Base-by-base conservation (phyloP, 2,329 filamentous ascomycete genomes). In the Apiospora kogelbergensis region DNA sequence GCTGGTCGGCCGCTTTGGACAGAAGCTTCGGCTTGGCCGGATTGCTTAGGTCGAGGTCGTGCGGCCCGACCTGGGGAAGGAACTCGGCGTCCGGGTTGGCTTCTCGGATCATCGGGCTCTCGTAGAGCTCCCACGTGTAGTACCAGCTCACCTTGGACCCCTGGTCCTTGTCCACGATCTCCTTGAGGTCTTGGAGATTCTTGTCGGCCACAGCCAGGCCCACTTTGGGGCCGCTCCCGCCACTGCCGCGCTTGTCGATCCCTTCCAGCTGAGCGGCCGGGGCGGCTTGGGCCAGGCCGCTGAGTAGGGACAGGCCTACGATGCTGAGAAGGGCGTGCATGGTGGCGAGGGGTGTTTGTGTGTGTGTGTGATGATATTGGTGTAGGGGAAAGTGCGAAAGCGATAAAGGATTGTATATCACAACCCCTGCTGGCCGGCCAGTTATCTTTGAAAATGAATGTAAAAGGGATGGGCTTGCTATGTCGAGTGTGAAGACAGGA, bases 81-180 rank as follows among this genome's bases (percentile, higher is more conserved):
- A 83, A 83, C 0, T 75, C 72, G 22, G 81, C 63, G 0, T 78
- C 73, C 0, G 72, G 71, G 67, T 72, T 71, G 13, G 71, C 45
- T 10, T 17, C 66, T 6, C 20, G 7, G 53, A 60, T 60, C 30
- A 37, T 30, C 17, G 17, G 17, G 60, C 46, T 65, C 22, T 76
- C 74, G 68, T 76, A 74, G 0, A 78, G 75, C 0, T 80, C 81
- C 81, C 81, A 83, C 0, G 80, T 83, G 67, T 81, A 83, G 71
- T 83, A 83, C 81, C 81, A 83, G 0, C 75, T 72, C 20, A 83
- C 77, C 6, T 77, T 73, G 0, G 81, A 82, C 4, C 9, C 33
- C 1, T 33, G 26, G 2, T 7, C 41, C 2, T 13, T 13, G 17
- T 2, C 40, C 41, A 45, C 40, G 13, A 65, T 9, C 3, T 3